Conservation (phyloP, 805 yeast genomes). For the Candida nonsorbophila region DNA sequence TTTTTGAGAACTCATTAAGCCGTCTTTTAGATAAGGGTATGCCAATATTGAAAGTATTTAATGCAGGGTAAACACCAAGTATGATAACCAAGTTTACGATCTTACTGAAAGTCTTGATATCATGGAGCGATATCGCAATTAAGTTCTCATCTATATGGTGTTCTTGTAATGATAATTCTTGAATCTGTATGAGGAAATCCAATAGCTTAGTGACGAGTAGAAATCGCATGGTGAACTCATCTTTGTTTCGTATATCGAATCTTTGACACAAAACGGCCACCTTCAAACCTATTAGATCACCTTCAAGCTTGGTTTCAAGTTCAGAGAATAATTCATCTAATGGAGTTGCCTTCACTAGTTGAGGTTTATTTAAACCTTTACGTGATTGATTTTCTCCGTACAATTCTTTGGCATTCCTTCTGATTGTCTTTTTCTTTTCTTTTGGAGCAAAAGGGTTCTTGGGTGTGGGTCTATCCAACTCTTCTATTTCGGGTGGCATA, state of each 20-base stretch:
- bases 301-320: constrained; percentile 20
- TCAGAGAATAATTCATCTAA: constrained; percentile 28
- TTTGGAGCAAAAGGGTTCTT: constrained; percentile 25
- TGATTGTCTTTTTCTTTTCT: constrained; percentile 20
- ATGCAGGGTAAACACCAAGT: constrained; percentile 64
- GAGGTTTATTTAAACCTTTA: constrained; percentile 30
- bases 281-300: constrained; percentile 16
- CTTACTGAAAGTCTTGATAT: constrained; percentile 68
- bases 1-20: constrained; percentile 42
- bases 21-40: constrained; percentile 60
- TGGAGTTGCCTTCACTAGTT: constrained; percentile 22
- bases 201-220: constrained; percentile 26
- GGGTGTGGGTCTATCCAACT: constrained; percentile 1
- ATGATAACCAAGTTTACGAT: constrained; percentile 60
- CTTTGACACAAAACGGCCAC: constrained; percentile 11
- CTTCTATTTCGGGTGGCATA: constrained; percentile 21
- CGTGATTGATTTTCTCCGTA: constrained; percentile 15
- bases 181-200: constrained; percentile 32
- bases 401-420: constrained; percentile 25
- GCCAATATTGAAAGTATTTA: constrained; percentile 51
- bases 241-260: constrained; percentile 2
- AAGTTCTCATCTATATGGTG: constrained; percentile 22
- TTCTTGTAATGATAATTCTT: constrained; percentile 25
- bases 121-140: constrained; percentile 74
- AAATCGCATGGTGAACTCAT: constrained; percentile 7